phyloP scores from a whole-genome alignment of 768 basidiomycete species.

The Suillus hirtellus region DNA sequence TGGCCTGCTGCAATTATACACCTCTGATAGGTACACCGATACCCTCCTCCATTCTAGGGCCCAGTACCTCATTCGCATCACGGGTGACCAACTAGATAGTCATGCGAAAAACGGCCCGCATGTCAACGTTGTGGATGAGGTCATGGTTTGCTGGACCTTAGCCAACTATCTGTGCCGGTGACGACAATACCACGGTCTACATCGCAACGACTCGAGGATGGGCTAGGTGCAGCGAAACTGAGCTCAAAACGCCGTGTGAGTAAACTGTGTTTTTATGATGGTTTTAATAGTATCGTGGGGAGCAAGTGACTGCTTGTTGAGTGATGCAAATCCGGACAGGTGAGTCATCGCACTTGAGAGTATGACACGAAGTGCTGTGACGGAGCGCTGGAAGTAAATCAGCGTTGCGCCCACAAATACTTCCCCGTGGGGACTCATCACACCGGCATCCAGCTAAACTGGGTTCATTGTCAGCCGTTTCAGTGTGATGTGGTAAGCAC shows the following conservation, averaged over 20 bases:
- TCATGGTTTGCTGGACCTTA: conserved; percentile 44
- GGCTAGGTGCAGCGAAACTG: conserved; percentile 59
- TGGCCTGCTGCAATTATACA: conserved; percentile 54
- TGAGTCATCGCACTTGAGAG: conserved; percentile 53
- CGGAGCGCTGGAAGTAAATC: conserved; percentile 52
- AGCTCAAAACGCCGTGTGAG: conserved; percentile 62
- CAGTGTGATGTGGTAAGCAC: background rate
- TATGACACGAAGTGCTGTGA: conserved; percentile 61
- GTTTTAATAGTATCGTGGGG: conserved; percentile 81
- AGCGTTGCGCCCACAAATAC: background rate
- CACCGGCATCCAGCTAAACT: conserved; percentile 72
- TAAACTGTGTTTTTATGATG: conserved; percentile 48
- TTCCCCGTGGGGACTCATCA: conserved; percentile 44
- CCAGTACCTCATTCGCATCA: conserved; percentile 20
- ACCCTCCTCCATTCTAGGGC: conserved; percentile 41
- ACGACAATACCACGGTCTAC: conserved; percentile 37
- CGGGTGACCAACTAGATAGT: conserved; percentile 36
- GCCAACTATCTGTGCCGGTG: conserved; percentile 64
- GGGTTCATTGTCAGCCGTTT: conserved; percentile 6
- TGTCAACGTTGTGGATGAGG: conserved; percentile 24
- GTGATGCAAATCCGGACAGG: conserved; percentile 64
- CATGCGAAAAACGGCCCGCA: conserved; percentile 34
- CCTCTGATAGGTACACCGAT: conserved; percentile 52
- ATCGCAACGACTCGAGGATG: conserved; percentile 34
- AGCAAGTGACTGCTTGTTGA: conserved; percentile 69